Conservation (phyloP, 805 yeast species). For the Candida corydali region DNA sequence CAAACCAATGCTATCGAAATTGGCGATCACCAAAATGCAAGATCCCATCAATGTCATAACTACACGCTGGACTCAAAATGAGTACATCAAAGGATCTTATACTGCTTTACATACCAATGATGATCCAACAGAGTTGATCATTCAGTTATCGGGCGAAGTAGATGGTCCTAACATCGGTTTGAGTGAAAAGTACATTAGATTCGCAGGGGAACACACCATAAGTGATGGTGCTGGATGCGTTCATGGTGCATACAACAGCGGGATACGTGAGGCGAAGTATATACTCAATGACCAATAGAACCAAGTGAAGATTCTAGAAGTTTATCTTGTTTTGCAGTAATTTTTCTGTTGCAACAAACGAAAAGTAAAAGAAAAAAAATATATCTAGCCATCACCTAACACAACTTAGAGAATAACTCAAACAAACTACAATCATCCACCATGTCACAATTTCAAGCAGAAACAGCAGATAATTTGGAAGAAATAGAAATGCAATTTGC, state of each 20-base stretch:
- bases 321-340: not conserved
- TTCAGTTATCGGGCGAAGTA: slow-evolving; percentile 50
- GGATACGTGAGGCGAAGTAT: slow-evolving; percentile 50
- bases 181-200: slow-evolving; percentile 51
- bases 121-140: slow-evolving; percentile 60
- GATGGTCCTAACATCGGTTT: slow-evolving; percentile 13
- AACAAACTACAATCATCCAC: not conserved
- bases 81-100: slow-evolving; percentile 78
- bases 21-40: slow-evolving; percentile 10
- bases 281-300: slow-evolving; percentile 14
- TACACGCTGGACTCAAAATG: slow-evolving; percentile 78
- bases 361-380: not conserved
- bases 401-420: not conserved
- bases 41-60: slow-evolving; percentile 35
- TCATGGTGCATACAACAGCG: slow-evolving; percentile 86
- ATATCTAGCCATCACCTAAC: not conserved
- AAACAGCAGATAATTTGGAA: slow-evolving; percentile 89
- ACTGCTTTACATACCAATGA: slow-evolving; percentile 66
- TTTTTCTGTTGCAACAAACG: not conserved
- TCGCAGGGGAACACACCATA: slow-evolving; percentile 90
- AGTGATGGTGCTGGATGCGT: slow-evolving; percentile 88
- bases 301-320: slow-evolving; percentile 1
- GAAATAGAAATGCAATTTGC: slow-evolving; percentile 93
- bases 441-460: slow-evolving; percentile 60
- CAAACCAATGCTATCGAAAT: slow-evolving; percentile 43